Evolutionary conservation across 2,329 filamentous ascomycete genomes (phyloP), one percentile per base, ranked within the genome.

Genomic region (Cadophora sp.): DNA sequence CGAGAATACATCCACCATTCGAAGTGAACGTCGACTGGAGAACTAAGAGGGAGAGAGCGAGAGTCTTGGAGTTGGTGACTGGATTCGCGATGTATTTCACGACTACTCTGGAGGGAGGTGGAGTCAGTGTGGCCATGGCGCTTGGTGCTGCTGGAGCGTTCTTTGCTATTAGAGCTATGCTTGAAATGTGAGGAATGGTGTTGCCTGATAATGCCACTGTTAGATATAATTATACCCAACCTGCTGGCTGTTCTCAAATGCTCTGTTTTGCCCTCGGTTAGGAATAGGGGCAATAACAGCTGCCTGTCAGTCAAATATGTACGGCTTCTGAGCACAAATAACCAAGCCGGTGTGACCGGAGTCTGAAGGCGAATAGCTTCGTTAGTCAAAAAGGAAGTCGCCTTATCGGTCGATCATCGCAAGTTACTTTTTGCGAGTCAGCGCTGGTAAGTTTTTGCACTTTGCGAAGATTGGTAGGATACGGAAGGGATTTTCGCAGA

Each of bases 21-120:
- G 76, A 82, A 22, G 81, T 91, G 58, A 85, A 88, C 72, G 80
- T 83, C 4, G 77, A 83, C 46, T 92, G 88, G 89, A 83, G 81
- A 74, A 74, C 79, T 37, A 82, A 83, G 72, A 80, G 87, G 68
- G 81, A 82, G 26, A 78, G 79, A 53, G 89, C 89, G 9, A 83
- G 88, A 65, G 81, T 79, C 51, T 84, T 85, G 71, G 90, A 92
- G 76, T 55, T 91, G 29, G 73, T 86, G 26, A 85, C 90, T 2
- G 90, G 90, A 12, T 78, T 85, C 53, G 73, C 83, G 22, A 89
- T 89, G 56, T 79, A 77, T 53, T 74, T 78, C 34, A 76, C 77
- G 68, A 73, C 74, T 66, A 75, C 80, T 24, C 66, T 67, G 67
- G 74, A 77, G 71, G 71, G 81, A 56, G 64, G 75, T 73, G 43